These are phyloP conservation scores for Dentipellis sp. DNA, from an alignment of 768 basidiomycete genomes.

Conservation along the genomic window DNA sequence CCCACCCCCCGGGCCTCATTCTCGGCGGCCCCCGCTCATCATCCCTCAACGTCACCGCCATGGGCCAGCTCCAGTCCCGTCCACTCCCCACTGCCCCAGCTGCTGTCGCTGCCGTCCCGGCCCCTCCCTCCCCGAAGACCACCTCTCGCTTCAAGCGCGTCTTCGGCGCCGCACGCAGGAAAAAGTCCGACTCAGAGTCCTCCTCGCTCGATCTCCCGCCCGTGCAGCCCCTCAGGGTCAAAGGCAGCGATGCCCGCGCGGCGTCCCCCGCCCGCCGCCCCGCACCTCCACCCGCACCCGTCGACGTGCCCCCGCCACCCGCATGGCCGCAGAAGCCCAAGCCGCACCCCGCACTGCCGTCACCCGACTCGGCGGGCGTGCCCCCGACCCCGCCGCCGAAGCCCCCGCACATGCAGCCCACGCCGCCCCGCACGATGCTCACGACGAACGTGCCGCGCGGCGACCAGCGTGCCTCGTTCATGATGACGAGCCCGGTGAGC, in stretches of 20 bases:
- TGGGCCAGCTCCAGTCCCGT: conserved; percentile 30
- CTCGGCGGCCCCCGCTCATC: conserved; percentile 22
- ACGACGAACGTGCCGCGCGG: not conserved
- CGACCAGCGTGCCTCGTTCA: conserved; percentile 38
- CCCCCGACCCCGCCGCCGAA: conserved; percentile 5
- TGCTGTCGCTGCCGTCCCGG: conserved; percentile 14
- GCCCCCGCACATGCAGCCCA: not conserved
- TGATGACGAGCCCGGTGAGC: conserved; percentile 48
- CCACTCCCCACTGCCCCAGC: conserved; percentile 17
- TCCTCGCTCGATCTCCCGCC: not conserved
- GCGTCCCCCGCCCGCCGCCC: not conserved
- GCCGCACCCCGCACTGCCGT: conserved; percentile 14
- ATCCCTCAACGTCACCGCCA: conserved; percentile 20
- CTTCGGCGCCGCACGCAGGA: conserved; percentile 40
- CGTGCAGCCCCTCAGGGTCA: conserved; percentile 1
- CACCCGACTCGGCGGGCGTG: conserved; percentile 16
- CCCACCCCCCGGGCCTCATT: conserved; percentile 16
- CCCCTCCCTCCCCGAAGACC: conserved; percentile 24
- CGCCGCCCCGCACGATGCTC: not conserved
- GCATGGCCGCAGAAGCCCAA: no score
- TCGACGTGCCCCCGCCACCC: not conserved
- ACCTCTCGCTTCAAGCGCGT: conserved; percentile 45
- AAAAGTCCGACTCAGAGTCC: conserved; percentile 37
- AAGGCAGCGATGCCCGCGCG: conserved; percentile 1
- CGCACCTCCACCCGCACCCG: not conserved